phyloP scores from a whole-genome alignment of 352 stramenopile genomes.

The Phytophthora cajani region DNA sequence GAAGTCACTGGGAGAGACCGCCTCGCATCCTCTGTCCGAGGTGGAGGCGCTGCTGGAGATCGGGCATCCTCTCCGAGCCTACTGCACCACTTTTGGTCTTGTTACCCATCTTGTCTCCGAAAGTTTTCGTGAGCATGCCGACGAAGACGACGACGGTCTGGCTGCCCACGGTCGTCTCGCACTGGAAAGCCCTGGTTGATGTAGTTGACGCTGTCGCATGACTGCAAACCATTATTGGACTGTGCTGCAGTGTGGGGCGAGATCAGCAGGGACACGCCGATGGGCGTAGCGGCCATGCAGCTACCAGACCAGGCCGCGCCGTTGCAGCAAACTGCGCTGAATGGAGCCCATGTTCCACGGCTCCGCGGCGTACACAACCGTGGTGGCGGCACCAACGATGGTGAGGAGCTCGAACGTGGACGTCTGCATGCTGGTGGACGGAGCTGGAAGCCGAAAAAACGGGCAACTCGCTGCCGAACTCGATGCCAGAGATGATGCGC shows the following conservation, averaged over 20 bases:
- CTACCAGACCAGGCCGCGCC: too few relatives aligned
- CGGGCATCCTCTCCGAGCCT: constrained; percentile 34
- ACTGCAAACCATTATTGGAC: constrained; percentile 42
- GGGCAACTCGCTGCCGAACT: too few relatives aligned
- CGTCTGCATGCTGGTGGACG: constrained; percentile 31
- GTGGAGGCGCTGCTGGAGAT: constrained; percentile 20
- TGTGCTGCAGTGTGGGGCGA: constrained; percentile 52
- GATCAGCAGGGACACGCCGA: constrained; percentile 41
- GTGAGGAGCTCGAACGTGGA: constrained; percentile 24
- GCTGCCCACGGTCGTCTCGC: constrained; percentile 47
- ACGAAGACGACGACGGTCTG: constrained; percentile 44
- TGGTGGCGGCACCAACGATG: constrained; percentile 14
- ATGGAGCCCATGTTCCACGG: constrained; percentile 61
- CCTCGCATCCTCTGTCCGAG: constrained; percentile 11
- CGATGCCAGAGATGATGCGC: too few relatives aligned
- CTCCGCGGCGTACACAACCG: constrained; percentile 25
- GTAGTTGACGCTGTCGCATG: constrained; percentile 65
- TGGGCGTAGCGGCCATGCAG: too few relatives aligned
- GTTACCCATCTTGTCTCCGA: constrained; percentile 69
- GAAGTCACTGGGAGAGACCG: constrained; percentile 4
- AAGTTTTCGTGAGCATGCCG: constrained; percentile 49
- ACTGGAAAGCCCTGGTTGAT: constrained; percentile 72
- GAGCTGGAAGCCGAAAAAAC: neutral
- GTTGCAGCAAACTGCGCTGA: constrained; percentile 40
- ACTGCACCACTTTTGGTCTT: constrained; percentile 40